Conservation (phyloP, 805 yeast genomes). For the Saturnispora hagleri region DNA sequence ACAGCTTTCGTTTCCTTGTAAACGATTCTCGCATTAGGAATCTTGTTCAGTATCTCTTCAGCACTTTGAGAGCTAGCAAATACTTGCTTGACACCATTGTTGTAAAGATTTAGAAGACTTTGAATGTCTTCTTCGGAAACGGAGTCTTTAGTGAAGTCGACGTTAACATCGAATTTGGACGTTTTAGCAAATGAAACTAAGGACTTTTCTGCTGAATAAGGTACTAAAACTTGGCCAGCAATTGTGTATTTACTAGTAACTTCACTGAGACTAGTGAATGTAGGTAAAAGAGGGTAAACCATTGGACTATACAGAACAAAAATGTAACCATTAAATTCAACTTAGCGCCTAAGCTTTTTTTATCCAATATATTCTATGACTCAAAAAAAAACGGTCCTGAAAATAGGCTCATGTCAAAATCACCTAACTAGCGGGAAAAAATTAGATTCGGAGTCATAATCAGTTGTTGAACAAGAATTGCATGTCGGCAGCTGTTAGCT, state of each 20-base stretch:
- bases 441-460: not conserved
- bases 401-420: not conserved
- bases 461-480: conserved; percentile 88
- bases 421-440: not conserved
- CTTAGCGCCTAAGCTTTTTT: not conserved
- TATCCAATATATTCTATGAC: not conserved
- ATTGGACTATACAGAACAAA: conserved; percentile 11
- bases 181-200: conserved; percentile 12
- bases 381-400: not conserved
- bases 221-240: conserved; percentile 24
- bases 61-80: conserved; percentile 19
- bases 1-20: conserved; percentile 11
- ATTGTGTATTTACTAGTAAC: conserved; percentile 15
- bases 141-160: conserved; percentile 17
- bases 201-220: conserved; percentile 14
- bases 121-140: conserved; percentile 17
- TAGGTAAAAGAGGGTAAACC: conserved; percentile 29
- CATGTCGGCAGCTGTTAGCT: conserved; percentile 87
- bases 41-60: conserved; percentile 16
- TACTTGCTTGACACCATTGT: conserved; percentile 24
- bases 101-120: conserved; percentile 18
- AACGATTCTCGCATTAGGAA: conserved; percentile 29
- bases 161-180: conserved; percentile 11
- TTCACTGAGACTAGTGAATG: conserved; percentile 12
- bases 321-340: not conserved